Conservation (phyloP, 2,329 filamentous ascomycete species). For the Lecanicillium sp. region DNA sequence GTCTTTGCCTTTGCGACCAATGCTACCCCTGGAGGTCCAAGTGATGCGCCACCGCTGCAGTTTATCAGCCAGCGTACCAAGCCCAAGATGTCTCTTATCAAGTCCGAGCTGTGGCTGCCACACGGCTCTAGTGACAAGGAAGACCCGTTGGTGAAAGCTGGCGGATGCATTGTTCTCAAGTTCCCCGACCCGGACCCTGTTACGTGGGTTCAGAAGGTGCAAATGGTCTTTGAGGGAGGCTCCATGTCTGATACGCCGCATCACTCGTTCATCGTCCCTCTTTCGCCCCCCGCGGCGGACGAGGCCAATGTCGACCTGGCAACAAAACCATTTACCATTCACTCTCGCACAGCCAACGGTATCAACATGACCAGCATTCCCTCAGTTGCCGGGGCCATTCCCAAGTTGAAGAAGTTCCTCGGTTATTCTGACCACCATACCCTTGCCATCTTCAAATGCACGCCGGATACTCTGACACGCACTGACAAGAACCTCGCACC, state of each 20-base stretch:
- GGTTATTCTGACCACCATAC: slow-evolving; percentile 5
- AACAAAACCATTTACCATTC: slow-evolving; percentile 11
- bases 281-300: slow-evolving; percentile 2
- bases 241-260: not conserved
- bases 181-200: slow-evolving; percentile 6
- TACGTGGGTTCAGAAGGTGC: not conserved
- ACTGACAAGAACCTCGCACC: slow-evolving; percentile 13
- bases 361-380: slow-evolving; percentile 10
- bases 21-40: slow-evolving; percentile 13
- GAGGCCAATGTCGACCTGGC: not conserved
- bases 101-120: slow-evolving; percentile 12
- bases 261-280: slow-evolving; percentile 1
- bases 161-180: slow-evolving; percentile 5
- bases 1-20: slow-evolving; percentile 21
- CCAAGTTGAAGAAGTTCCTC: slow-evolving; percentile 12
- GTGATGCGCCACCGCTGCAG: slow-evolving; percentile 11
- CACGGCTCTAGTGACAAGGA: not conserved
- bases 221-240: not conserved
- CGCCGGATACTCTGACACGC: slow-evolving; percentile 9
- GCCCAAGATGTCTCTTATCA: slow-evolving; percentile 11
- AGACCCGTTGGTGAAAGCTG: slow-evolving; percentile 9
- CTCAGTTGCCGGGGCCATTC: slow-evolving; percentile 8
- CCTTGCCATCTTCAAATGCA: slow-evolving; percentile 11
- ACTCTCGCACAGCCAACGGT: slow-evolving; percentile 11
- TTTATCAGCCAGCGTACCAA: slow-evolving; percentile 20